Evolutionary conservation across 2,329 filamentous ascomycete species (phyloP).

Genomic region (Fusarium illudens): DNA sequence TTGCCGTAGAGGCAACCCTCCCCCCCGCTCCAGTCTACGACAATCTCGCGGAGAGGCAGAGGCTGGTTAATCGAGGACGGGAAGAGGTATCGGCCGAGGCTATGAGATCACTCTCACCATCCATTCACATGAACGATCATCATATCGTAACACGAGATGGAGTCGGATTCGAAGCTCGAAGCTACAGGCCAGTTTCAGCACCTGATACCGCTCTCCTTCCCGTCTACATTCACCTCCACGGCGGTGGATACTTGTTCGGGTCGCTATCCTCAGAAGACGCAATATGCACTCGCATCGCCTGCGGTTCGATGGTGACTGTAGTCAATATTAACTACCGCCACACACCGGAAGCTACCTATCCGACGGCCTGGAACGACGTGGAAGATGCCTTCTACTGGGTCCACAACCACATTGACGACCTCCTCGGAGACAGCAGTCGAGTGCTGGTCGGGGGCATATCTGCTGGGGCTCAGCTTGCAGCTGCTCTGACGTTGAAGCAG

Average conservation of each 20-base stretch:
- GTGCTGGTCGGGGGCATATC: constrained; percentile 59
- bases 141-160: constrained; percentile 17
- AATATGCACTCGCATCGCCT: constrained; percentile 57
- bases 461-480: constrained; percentile 55
- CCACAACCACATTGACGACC: constrained; percentile 41
- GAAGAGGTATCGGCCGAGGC: constrained; percentile 16
- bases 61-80: constrained; percentile 7
- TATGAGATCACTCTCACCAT: constrained; percentile 15
- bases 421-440: constrained; percentile 20
- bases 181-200: constrained; percentile 11
- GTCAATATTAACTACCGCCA: constrained; percentile 68
- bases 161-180: constrained; percentile 20
- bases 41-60: constrained; percentile 17
- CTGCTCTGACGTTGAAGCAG: constrained; percentile 50
- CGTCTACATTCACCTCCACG: constrained; percentile 61
- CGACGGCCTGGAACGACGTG: constrained; percentile 61
- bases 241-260: constrained; percentile 65
- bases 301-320: constrained; percentile 53
- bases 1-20: constrained; percentile 44
- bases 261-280: constrained; percentile 62
- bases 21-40: constrained; percentile 2
- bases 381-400: constrained; percentile 65
- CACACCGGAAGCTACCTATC: constrained; percentile 62
- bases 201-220: constrained; percentile 52
- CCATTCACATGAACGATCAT: constrained; percentile 49